Conservation (phyloP, 441 rosid species). For the Eruca vesicaria region DNA sequence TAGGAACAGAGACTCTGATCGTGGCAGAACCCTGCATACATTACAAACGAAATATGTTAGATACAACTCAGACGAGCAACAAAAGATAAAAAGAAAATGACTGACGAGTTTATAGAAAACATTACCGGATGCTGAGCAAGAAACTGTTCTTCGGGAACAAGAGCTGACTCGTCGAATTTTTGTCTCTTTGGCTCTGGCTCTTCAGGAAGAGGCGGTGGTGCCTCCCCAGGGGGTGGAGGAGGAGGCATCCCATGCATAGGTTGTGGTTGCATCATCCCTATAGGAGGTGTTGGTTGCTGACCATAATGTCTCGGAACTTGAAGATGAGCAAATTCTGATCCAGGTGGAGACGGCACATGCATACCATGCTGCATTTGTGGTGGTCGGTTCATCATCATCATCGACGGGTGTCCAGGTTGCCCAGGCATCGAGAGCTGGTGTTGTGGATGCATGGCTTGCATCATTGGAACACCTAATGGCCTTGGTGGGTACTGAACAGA, state of each 20-base stretch:
- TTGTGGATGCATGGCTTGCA: conserved; percentile 55
- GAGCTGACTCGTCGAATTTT: conserved; percentile 75
- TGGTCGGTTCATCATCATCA: conserved; percentile 73
- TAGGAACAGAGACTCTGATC: conserved; percentile 72
- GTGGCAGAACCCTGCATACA: conserved; percentile 70
- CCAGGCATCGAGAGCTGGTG: conserved; percentile 64
- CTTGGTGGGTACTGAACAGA: conserved; percentile 64
- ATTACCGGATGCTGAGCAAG: conserved; percentile 81
- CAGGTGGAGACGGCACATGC: conserved; percentile 81
- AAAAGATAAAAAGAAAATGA: background rate
- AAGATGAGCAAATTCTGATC: conserved; percentile 72
- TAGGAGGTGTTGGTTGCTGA: conserved; percentile 40
- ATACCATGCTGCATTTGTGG: conserved; percentile 55
- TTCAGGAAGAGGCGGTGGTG: conserved; percentile 96
- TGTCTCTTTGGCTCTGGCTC: conserved; percentile 97
- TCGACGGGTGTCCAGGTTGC: conserved; percentile 62
- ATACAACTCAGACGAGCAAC: background rate
- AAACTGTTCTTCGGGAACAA: conserved; percentile 87
- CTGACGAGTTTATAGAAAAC: background rate
- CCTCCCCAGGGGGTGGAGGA: conserved; percentile 93
- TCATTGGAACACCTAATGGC: conserved; percentile 70
- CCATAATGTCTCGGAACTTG: conserved; percentile 64
- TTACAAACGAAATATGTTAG: background rate
- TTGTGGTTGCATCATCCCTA: conserved; percentile 80
- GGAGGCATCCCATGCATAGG: conserved; percentile 89